phyloP scores from a whole-genome alignment of 805 yeast species.

The Candida lessepsii region DNA sequence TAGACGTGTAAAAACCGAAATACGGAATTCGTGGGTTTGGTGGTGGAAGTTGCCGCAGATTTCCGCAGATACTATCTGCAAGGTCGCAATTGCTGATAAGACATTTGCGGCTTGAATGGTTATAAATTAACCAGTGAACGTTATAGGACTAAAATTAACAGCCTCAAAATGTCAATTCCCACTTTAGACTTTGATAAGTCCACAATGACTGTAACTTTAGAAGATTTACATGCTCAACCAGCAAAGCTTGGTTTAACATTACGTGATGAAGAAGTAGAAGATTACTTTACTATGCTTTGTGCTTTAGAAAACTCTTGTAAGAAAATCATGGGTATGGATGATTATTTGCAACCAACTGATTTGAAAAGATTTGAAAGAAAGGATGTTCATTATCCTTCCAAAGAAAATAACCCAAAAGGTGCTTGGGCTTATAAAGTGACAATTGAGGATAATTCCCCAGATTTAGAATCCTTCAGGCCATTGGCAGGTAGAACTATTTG shows the following conservation, averaged over 20 bases:
- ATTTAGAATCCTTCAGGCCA: constrained; percentile 10
- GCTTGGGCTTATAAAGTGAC: constrained; percentile 19
- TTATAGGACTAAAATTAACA: not conserved
- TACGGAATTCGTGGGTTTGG: not conserved
- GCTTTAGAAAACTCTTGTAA: constrained; percentile 15
- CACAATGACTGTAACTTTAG: constrained; percentile 12
- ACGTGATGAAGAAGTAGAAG: constrained; percentile 11
- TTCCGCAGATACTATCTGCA: too few species aligned
- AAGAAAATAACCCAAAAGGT: constrained; percentile 14
- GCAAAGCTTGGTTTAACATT: constrained; percentile 13
- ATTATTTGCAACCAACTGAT: constrained; percentile 14
- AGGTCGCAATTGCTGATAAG: constrained; percentile 3
- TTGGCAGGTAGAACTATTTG: constrained; percentile 15
- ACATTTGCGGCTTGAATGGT: not conserved
- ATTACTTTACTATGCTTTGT: constrained; percentile 15
- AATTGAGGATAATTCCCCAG: constrained; percentile 18
- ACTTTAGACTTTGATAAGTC: constrained; percentile 13
- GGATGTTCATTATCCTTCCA: constrained; percentile 7
- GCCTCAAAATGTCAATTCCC: constrained; percentile 13
- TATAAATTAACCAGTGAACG: not conserved
- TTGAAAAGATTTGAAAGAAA: constrained; percentile 12
- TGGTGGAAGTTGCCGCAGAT: constrained; percentile 1
- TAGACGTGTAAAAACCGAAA: not conserved
- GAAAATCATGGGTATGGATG: constrained; percentile 14
- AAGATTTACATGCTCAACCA: constrained; percentile 16